These are phyloP conservation scores for Gentiana straminea DNA, from an alignment of 257 asterid species.

Conservation along the genomic window DNA sequence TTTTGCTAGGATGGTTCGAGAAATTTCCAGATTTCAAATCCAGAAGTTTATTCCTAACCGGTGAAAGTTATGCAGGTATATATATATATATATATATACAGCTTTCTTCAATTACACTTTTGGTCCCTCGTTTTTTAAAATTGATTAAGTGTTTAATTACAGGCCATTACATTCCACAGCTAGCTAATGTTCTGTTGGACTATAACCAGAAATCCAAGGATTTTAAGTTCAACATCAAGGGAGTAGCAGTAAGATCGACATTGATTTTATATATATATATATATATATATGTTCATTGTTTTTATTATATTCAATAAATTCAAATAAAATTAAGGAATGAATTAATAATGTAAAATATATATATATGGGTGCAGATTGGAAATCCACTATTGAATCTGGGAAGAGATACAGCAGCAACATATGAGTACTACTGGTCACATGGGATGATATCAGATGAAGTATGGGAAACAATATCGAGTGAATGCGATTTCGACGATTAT, in stretches of 20 bases:
- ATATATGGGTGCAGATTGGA: constrained; percentile 42
- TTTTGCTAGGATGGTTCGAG: constrained; percentile 25
- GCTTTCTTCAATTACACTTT: too few species aligned
- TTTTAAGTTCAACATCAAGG: constrained; percentile 23
- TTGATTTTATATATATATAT: not conserved
- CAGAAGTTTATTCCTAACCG: constrained; percentile 25
- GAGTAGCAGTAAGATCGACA: constrained; percentile 22
- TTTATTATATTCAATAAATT: too few species aligned
- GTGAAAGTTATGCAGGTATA: constrained; percentile 36
- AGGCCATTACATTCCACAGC: constrained; percentile 35
- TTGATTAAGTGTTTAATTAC: not conserved
- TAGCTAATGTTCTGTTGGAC: constrained; percentile 19
- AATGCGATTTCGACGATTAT: constrained; percentile 43
- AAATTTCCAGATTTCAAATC: constrained; percentile 20
- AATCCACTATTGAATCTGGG: constrained; percentile 67
- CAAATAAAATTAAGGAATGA: too few species aligned
- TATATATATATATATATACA: too few species aligned
- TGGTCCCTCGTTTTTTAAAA: too few species aligned
- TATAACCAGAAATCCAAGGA: constrained; percentile 17
- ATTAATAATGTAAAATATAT: too few species aligned
- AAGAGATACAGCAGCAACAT: constrained; percentile 49
- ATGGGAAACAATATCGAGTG: constrained; percentile 22
- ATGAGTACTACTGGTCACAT: constrained; percentile 65
- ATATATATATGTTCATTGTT: not conserved
- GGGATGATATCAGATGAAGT: constrained; percentile 75